A percentile compares a stretch with the other conserved stretches of the same genome.
Conservation (phyloP, 208 protist species). For the Trypanosoma boissoni region DNA sequence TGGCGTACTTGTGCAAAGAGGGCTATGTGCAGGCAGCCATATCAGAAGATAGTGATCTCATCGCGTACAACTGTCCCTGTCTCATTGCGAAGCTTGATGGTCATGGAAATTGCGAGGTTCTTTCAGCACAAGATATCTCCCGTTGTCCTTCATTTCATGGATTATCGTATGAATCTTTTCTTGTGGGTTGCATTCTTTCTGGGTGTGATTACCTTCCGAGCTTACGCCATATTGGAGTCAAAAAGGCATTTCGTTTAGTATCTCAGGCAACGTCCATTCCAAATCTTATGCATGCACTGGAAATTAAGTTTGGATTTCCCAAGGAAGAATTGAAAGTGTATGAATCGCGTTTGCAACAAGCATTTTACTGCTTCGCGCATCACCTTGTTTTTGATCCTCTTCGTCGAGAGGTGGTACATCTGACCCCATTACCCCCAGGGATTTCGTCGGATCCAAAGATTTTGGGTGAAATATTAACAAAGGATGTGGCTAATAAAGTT, state of each 20-base stretch:
- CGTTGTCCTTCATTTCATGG: constrained; percentile 21
- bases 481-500: constrained; percentile 45
- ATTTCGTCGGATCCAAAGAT: constrained; percentile 47
- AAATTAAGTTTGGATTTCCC: constrained; percentile 51
- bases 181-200: constrained; percentile 94
- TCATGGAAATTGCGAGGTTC: constrained; percentile 23
- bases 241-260: constrained; percentile 90
- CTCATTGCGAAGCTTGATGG: constrained; percentile 76
- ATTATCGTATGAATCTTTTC: constrained; percentile 77
- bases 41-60: constrained; percentile 98
- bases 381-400: constrained; percentile 87
- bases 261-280: constrained; percentile 39
- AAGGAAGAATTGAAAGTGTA: constrained; percentile 65
- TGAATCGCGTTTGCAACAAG: constrained; percentile 40
- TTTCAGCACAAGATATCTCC: constrained; percentile 17
- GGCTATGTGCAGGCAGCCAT: constrained; percentile 93
- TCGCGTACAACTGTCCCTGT: constrained; percentile 93
- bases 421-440: constrained; percentile 45
- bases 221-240: constrained; percentile 91
- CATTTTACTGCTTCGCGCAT: constrained; percentile 87
- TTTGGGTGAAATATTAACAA: constrained; percentile 39
- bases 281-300: constrained; percentile 42
- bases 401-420: constrained; percentile 34
- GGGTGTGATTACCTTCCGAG: constrained; percentile 98
- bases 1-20: constrained; percentile 93